phyloP scores from a whole-genome alignment of 306 rosid species.

The Aeschynomene evenia region DNA sequence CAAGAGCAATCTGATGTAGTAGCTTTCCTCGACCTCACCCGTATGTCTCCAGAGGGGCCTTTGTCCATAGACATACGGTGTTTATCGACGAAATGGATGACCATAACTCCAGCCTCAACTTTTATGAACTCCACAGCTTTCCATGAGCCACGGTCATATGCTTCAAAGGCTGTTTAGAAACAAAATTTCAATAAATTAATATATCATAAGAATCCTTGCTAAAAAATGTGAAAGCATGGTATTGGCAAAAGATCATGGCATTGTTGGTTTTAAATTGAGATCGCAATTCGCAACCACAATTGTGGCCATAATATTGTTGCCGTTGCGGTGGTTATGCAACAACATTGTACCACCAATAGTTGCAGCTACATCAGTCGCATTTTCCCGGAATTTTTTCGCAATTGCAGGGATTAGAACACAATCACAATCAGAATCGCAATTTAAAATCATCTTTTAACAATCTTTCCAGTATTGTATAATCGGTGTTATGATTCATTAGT shows the following conservation, averaged over 20 bases:
- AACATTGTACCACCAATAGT: no score
- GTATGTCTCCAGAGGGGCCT: conserved; percentile 58
- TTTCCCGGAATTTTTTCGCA: no score
- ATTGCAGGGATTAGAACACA: no score
- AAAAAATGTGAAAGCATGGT: not conserved
- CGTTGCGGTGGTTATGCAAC: no score
- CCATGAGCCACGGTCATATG: conserved; percentile 68
- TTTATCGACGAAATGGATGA: conserved; percentile 49
- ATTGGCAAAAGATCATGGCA: no score
- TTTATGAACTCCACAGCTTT: conserved; percentile 58
- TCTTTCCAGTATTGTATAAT: not conserved
- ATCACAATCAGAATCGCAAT: no score
- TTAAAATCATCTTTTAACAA: not conserved
- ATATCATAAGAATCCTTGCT: not conserved
- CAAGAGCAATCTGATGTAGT: conserved; percentile 68
- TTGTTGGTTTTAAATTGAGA: no score
- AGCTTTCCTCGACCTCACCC: conserved; percentile 74
- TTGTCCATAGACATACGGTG: conserved; percentile 47
- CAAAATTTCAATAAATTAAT: not conserved
- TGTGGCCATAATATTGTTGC: no score
- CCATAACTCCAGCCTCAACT: conserved; percentile 55
- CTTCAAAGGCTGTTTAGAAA: conserved; percentile 72
- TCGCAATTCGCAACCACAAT: no score
- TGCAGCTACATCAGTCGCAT: no score
- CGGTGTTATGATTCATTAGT: not conserved